phyloP scores from a whole-genome alignment of 805 yeast genomes.

The Starmerella khaoyaiensis region DNA sequence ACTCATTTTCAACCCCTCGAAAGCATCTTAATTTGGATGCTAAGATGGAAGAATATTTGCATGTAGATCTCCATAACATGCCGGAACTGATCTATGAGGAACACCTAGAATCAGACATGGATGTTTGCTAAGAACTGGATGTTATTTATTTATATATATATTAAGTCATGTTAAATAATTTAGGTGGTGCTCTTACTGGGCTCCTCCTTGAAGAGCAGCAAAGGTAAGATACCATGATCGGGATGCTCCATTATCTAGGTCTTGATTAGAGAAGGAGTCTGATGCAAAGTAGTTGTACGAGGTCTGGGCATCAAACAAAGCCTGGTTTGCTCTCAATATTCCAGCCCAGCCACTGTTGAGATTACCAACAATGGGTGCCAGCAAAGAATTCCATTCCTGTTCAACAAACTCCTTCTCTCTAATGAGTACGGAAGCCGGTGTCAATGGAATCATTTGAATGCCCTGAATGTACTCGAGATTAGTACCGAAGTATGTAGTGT shows the following conservation, averaged over 20 bases:
- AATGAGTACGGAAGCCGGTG: constrained; percentile 46
- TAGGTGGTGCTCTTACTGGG: not conserved
- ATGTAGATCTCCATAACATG: constrained; percentile 3
- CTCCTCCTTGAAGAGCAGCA: constrained; percentile 34
- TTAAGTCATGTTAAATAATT: not conserved
- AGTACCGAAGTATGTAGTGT: constrained; percentile 61
- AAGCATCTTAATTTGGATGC: no score
- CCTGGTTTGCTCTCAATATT: constrained; percentile 56
- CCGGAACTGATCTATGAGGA: constrained; percentile 9
- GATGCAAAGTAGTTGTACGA: constrained; percentile 52
- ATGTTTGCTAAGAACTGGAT: no score
- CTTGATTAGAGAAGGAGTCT: constrained; percentile 38
- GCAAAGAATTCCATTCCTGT: constrained; percentile 47
- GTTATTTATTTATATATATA: not conserved
- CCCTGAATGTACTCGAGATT: constrained; percentile 61
- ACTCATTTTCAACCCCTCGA: no score
- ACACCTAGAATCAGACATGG: not conserved
- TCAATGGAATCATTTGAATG: constrained; percentile 66
- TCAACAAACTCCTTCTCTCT: constrained; percentile 39
- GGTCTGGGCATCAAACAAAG: constrained; percentile 52
- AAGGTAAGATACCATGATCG: constrained; percentile 76
- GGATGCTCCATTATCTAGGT: constrained; percentile 75
- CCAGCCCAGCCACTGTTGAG: constrained; percentile 47
- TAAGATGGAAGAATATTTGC: not conserved
- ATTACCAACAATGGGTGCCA: constrained; percentile 38